Evolutionary conservation across 83 land plant genomes (phyloP), one percentile per base, ranked within the genome.

Genomic region (Thuja plicata): DNA sequence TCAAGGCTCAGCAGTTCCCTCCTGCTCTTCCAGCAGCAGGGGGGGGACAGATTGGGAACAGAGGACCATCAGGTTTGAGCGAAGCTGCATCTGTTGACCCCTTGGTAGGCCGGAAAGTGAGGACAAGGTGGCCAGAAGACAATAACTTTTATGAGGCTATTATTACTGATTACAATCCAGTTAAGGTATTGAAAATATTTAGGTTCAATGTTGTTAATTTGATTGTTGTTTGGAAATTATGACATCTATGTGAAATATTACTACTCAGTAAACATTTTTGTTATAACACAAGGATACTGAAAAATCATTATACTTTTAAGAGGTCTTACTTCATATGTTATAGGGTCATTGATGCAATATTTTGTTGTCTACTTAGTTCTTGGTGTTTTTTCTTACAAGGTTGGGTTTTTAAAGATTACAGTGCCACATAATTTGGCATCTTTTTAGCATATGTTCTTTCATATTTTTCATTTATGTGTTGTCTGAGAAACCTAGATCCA

Each of bases 111-210:
- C 86, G 84, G 78, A 92, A 90, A 86, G 94, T 95, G n/a, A 90
- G 84, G 90, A 95, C 92, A 62, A 54, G 97, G 52, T 95, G 96
- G 97, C 97, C 97, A 74, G 96, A 89, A 16, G 97, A 95, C 81
- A 95, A 94, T 86, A 91, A 79, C 66, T 94, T 94, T 79, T 95
- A 95, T 62, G 97, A 94, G 83, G 97, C 97, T 30, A 89, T 95
- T 17, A 91, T 95, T 32, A 92, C 91, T 24, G 95, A 94, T 85
- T 94, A 92, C 86, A 85, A 93, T 77, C 70, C 89, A 38, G 88
- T 80, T 8, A 74, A 71, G 89, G 93, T 92, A 41, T 38, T 81
- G 46, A 21, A 57, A 57, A 57, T 37, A 86, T 17, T 83, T 41
- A 21, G 48, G 19, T 37, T 13, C 3, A 37, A 16, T n/a, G n/a